Evolutionary conservation across 2,329 filamentous ascomycete genomes (phyloP).

Genomic region (Lasiodiplodia theobromae): DNA sequence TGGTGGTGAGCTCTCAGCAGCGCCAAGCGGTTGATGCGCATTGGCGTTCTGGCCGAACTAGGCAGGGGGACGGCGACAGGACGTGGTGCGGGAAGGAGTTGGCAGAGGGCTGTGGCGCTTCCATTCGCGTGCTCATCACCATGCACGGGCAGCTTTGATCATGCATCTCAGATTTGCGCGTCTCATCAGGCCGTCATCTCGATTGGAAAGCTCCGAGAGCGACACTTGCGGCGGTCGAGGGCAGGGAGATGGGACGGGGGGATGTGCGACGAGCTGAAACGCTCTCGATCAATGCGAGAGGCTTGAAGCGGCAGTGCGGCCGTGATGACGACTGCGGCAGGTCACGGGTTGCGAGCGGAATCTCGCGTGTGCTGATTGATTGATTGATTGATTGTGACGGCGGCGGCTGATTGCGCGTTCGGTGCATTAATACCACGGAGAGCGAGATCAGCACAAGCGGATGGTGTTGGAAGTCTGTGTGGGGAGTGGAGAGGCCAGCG

Average conservation of each 20-base stretch:
- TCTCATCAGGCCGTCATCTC: constrained; percentile 20
- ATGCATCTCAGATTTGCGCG: constrained; percentile 24
- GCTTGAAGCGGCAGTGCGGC: constrained; percentile 24
- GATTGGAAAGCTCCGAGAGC: constrained; percentile 21
- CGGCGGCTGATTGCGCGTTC: constrained; percentile 13
- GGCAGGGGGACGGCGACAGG: not conserved
- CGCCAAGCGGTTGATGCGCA: constrained; percentile 13
- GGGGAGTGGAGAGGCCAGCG: not conserved
- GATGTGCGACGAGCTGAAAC: constrained; percentile 16
- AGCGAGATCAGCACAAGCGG: constrained; percentile 17
- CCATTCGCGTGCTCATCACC: not conserved
- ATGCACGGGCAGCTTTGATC: no score
- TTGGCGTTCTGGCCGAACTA: not conserved
- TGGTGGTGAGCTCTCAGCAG: not conserved
- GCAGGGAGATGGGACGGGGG: constrained; percentile 5
- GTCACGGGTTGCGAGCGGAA: constrained; percentile 11
- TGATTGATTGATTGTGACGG: constrained; percentile 10
- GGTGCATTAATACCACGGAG: constrained; percentile 9
- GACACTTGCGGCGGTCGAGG: not conserved
- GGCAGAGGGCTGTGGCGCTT: not conserved
- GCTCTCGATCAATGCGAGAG: constrained; percentile 2
- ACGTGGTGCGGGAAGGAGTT: not conserved
- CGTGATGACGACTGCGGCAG: constrained; percentile 18
- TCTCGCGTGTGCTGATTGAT: constrained; percentile 21
- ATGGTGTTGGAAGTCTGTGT: not conserved